These are phyloP conservation scores for Zancudomyces culisetae DNA, from an alignment of 371 early-diverging fungal species.

Conservation along the genomic window DNA sequence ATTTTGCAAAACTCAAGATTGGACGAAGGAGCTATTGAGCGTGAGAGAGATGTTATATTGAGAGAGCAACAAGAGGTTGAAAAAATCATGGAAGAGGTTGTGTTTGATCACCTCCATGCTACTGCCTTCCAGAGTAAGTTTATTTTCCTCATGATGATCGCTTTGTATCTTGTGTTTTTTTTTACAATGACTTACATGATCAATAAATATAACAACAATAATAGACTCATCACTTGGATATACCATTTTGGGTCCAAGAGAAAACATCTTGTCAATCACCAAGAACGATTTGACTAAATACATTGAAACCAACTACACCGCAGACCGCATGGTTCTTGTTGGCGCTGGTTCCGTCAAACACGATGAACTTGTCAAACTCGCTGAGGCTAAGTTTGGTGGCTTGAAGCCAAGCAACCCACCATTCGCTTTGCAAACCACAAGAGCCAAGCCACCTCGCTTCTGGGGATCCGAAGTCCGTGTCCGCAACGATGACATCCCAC, in stretches of 20 bases:
- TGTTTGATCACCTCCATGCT: conserved; percentile 86
- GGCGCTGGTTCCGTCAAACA: conserved; percentile 90
- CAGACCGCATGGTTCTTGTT: conserved; percentile 87
- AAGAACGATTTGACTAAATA: conserved; percentile 67
- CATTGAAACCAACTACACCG: conserved; percentile 81
- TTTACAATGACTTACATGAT: neutral
- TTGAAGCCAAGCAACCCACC: conserved; percentile 30
- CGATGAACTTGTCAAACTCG: conserved; percentile 74
- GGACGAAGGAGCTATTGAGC: conserved; percentile 63
- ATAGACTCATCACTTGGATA: conserved; percentile 46
- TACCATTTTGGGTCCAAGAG: conserved; percentile 84
- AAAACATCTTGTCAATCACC: conserved; percentile 72
- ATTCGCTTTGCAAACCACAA: conserved; percentile 19
- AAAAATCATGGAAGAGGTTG: conserved; percentile 89
- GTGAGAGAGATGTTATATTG: conserved; percentile 86
- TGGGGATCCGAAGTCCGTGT: conserved; percentile 84
- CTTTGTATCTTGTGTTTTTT: neutral
- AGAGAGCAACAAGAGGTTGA: conserved; percentile 92
- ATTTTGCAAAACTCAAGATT: conserved; percentile 82
- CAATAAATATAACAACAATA: neutral
- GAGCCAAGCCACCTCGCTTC: conserved; percentile 26
- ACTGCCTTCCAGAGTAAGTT: conserved; percentile 75
- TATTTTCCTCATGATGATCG: neutral
- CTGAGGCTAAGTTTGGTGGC: conserved; percentile 71
- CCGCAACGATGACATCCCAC: conserved; percentile 59